These are phyloP conservation scores for Botrytis medusae DNA, from an alignment of 2,329 filamentous ascomycete species.

Conservation along the genomic window DNA sequence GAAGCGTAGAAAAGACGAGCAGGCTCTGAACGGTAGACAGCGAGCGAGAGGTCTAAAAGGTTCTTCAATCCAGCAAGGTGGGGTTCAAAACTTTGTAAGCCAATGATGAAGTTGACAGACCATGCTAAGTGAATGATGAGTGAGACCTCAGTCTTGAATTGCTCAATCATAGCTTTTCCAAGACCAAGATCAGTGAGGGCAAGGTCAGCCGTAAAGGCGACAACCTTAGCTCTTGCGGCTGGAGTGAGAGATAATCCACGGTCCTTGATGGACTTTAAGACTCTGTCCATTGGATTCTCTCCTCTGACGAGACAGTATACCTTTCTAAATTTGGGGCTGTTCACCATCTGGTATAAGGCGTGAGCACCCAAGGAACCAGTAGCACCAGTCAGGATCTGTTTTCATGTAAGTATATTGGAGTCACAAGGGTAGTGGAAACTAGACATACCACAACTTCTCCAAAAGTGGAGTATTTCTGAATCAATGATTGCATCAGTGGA, in stretches of 20 bases:
- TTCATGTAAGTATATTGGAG: conserved; percentile 20
- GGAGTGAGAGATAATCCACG: conserved; percentile 17
- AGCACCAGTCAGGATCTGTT: conserved; percentile 57
- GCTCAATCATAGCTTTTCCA: conserved; percentile 29
- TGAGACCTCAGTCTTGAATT: conserved; percentile 40
- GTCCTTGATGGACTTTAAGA: conserved; percentile 19
- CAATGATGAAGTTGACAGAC: conserved; percentile 23
- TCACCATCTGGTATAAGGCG: conserved; percentile 57
- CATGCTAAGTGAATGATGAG: conserved; percentile 31
- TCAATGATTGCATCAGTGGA: conserved; percentile 47
- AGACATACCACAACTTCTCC: conserved; percentile 22
- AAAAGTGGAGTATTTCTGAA: conserved; percentile 47
- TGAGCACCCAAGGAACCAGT: conserved; percentile 66
- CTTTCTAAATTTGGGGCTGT: conserved; percentile 53
- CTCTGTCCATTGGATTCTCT: conserved; percentile 25
- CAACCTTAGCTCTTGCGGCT: conserved; percentile 14
- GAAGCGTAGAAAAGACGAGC: conserved; percentile 43
- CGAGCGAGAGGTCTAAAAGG: conserved; percentile 20
- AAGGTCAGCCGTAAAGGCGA: conserved; percentile 19
- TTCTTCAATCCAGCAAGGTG: conserved; percentile 33
- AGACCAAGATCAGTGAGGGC: conserved; percentile 15
- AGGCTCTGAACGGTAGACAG: conserved; percentile 35
- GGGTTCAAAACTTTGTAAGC: conserved; percentile 29
- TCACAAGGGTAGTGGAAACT: not conserved
- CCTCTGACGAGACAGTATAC: conserved; percentile 56